A percentile compares a stretch with the other conserved stretches of the same genome.
phyloP scores from a whole-genome alignment of 805 yeast genomes.

The Lipomyces yamadae region DNA sequence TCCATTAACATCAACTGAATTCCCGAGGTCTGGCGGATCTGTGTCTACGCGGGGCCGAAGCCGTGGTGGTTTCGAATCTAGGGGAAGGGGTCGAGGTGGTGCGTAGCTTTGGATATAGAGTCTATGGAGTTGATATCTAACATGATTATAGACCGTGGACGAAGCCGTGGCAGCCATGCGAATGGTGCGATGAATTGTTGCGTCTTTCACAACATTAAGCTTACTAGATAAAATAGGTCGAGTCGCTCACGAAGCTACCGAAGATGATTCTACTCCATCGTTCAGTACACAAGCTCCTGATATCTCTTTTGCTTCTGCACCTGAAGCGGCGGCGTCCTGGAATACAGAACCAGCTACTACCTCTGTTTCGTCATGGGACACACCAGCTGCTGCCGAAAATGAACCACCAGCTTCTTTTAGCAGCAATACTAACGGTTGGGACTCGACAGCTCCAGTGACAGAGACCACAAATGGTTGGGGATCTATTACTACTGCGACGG shows the following conservation, averaged over 20 bases:
- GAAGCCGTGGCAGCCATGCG: slow-evolving; percentile 36
- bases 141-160: slow-evolving; percentile 29
- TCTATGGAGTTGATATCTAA: not conserved
- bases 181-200: slow-evolving; percentile 10
- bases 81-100: slow-evolving; percentile 35
- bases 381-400: slow-evolving; percentile 11
- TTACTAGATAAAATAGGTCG: not conserved
- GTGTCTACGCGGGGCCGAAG: slow-evolving; percentile 31
- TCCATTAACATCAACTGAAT: slow-evolving; percentile 22
- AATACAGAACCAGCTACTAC: not conserved
- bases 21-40: slow-evolving; percentile 18
- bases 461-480: slow-evolving; percentile 7
- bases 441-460: slow-evolving; percentile 7
- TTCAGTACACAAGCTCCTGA: not conserved
- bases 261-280: slow-evolving; percentile 12
- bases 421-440: slow-evolving; percentile 14
- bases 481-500: not conserved
- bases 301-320: not conserved
- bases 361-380: not conserved
- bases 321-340: not conserved
- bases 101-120: not conserved
- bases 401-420: slow-evolving; percentile 6
- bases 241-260: slow-evolving; percentile 3
- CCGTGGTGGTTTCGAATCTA: slow-evolving; percentile 35
- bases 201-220: not conserved